Conservation (phyloP, 371 early-diverging fungal species). For the Lichtheimia ornata region DNA sequence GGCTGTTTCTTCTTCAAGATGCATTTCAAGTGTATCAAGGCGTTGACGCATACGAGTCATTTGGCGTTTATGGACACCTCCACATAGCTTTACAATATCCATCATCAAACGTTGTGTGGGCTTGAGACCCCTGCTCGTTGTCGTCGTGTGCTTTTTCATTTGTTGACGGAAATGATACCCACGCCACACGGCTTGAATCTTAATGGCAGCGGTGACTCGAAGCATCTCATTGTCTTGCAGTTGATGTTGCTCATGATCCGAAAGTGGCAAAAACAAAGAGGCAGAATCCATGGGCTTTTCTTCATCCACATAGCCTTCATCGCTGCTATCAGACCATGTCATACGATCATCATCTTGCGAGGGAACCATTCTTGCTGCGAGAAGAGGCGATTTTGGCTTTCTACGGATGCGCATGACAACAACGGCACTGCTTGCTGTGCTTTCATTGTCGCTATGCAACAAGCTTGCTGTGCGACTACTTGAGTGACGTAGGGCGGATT, state of each 20-base stretch:
- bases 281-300: constrained; percentile 36
- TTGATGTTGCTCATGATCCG: constrained; percentile 24
- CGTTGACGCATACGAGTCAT: constrained; percentile 24
- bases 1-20: constrained; percentile 35
- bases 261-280: constrained; percentile 40
- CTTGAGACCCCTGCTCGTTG: constrained; percentile 7
- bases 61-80: constrained; percentile 8
- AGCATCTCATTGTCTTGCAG: constrained; percentile 20
- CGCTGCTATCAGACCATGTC: constrained; percentile 16
- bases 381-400: constrained; percentile 13
- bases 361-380: not conserved
- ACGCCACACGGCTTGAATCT: constrained; percentile 37
- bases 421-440: constrained; percentile 23
- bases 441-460: constrained; percentile 11
- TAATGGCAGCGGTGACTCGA: constrained; percentile 28
- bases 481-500: constrained; percentile 16
- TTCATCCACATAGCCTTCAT: constrained; percentile 36
- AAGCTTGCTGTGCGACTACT: constrained; percentile 19
- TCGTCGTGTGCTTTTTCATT: constrained; percentile 23
- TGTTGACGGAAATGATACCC: constrained; percentile 31
- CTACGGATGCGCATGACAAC: constrained; percentile 15
- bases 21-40: constrained; percentile 24
- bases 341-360: no score
- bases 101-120: constrained; percentile 17
- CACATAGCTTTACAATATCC: constrained; percentile 20